Evolutionary conservation across 192 early-diverging fungal genomes (phyloP).

Genomic region (Phlyctochytrium planicorne): DNA sequence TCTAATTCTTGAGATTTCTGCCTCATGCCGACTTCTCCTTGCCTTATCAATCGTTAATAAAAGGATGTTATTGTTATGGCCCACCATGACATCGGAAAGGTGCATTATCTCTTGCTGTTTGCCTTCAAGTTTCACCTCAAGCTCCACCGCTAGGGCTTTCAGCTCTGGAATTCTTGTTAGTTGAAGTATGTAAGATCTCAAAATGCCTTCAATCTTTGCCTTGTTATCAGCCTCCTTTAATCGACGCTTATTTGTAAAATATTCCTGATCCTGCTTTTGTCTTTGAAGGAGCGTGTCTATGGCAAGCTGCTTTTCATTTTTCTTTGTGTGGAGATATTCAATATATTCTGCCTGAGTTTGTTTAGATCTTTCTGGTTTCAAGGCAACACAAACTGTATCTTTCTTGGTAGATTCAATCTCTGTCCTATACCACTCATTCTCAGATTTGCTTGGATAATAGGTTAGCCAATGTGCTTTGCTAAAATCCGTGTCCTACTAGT

Average conservation of each 20-base stretch:
- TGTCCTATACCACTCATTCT: slow-evolving; percentile 56
- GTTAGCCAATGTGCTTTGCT: background rate
- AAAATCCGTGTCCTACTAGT: slow-evolving; percentile 34
- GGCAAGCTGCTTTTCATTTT: slow-evolving; percentile 43
- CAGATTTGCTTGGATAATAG: slow-evolving; percentile 35
- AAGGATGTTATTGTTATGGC: background rate
- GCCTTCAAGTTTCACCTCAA: slow-evolving; percentile 35
- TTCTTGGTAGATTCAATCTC: slow-evolving; percentile 50
- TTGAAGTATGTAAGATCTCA: background rate
- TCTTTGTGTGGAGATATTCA: slow-evolving; percentile 46
- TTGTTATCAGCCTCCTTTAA: slow-evolving; percentile 34
- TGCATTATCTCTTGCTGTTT: slow-evolving; percentile 41
- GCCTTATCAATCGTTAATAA: slow-evolving; percentile 9
- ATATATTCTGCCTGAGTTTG: slow-evolving; percentile 48
- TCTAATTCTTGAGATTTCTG: slow-evolving; percentile 37
- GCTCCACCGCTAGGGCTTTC: slow-evolving; percentile 18
- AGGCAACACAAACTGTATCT: slow-evolving; percentile 38
- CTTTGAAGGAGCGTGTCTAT: slow-evolving; percentile 39
- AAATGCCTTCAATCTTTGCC: slow-evolving; percentile 39
- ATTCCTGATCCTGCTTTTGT: slow-evolving; percentile 41
- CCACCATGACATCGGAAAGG: slow-evolving; percentile 45
- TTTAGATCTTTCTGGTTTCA: background rate
- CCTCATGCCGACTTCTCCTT: slow-evolving; percentile 37
- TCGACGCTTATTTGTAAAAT: slow-evolving; percentile 26
- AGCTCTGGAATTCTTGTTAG: slow-evolving; percentile 23